Evolutionary conservation across 1,139 yeast genomes (phyloP).

Genomic region (Debaryomyces sp.): DNA sequence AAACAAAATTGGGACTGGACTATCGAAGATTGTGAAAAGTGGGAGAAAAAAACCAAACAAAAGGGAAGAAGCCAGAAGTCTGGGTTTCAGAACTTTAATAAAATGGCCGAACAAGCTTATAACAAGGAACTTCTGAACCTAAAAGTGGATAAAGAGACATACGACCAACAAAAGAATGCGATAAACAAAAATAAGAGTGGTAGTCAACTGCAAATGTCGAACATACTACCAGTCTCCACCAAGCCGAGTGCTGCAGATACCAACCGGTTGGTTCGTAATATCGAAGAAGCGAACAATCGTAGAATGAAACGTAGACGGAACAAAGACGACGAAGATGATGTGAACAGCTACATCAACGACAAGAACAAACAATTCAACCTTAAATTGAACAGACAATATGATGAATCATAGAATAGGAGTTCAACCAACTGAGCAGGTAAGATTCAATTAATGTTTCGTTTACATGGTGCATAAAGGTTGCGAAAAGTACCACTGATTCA

Average conservation of each 20-base stretch:
- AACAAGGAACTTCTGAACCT: slow-evolving; percentile 45
- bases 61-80: slow-evolving; percentile 13
- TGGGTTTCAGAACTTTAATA: slow-evolving; percentile 44
- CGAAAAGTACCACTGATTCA: background rate
- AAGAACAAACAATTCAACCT: slow-evolving; percentile 79
- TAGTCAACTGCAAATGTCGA: slow-evolving; percentile 11
- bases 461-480: background rate
- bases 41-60: slow-evolving; percentile 52
- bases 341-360: slow-evolving; percentile 59
- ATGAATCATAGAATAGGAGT: slow-evolving; percentile 11
- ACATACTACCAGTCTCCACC: background rate
- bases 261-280: slow-evolving; percentile 30
- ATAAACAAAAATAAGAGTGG: slow-evolving; percentile 9
- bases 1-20: slow-evolving; percentile 61
- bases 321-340: slow-evolving; percentile 33
- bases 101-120: slow-evolving; percentile 60
- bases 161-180: slow-evolving; percentile 34
- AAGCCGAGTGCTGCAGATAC: slow-evolving; percentile 24
- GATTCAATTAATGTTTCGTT: background rate
- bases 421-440: background rate
- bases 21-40: slow-evolving; percentile 66
- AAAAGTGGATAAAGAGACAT: slow-evolving; percentile 45
- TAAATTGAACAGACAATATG: slow-evolving; percentile 63
- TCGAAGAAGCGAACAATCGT: slow-evolving; percentile 39
- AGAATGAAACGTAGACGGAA: slow-evolving; percentile 31